Evolutionary conservation across 371 early-diverging fungal species (phyloP).

Genomic region (Lichtheimia ramosa): DNA sequence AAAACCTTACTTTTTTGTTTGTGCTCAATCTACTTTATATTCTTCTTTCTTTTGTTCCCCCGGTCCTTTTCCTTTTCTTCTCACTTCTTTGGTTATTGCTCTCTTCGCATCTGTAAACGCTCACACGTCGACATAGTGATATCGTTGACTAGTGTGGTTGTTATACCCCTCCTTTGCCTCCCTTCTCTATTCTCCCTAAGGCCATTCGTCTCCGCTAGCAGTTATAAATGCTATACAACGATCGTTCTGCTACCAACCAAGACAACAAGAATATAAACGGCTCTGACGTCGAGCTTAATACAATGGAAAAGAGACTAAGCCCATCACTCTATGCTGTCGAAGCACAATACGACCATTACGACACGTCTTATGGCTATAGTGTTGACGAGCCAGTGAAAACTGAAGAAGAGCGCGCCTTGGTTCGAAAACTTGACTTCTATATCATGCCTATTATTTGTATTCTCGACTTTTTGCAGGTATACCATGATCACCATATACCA

Average conservation of each 20-base stretch:
- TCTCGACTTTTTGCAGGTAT: conserved; percentile 42
- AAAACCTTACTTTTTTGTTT: no score
- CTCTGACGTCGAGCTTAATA: conserved; percentile 8
- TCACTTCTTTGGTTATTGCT: conserved; percentile 6
- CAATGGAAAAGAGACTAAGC: conserved; percentile 11
- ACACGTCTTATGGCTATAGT: conserved; percentile 13
- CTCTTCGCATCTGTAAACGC: no score
- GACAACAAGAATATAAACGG: background rate
- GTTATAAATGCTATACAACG: background rate
- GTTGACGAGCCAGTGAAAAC: conserved; percentile 8
- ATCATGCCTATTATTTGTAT: conserved; percentile 41
- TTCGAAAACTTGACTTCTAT: conserved; percentile 34
- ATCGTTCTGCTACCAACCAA: background rate
- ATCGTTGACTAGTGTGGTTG: no score
- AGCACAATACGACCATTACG: conserved; percentile 4
- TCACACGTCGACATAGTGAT: no score
- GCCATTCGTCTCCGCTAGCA: no score
- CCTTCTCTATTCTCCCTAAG: no score
- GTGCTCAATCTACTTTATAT: no score
- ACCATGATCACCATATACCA: background rate
- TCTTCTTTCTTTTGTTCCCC: conserved; percentile 1
- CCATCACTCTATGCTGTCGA: conserved; percentile 2
- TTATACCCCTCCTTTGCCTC: no score
- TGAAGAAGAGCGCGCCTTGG: conserved; percentile 28
- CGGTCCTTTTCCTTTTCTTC: background rate